Percentiles rank a stretch among this genome's conserved stretches.
These are phyloP conservation scores for Mediolabrus comicus DNA, from an alignment of 108 stramenopile species.

Conservation along the genomic window DNA sequence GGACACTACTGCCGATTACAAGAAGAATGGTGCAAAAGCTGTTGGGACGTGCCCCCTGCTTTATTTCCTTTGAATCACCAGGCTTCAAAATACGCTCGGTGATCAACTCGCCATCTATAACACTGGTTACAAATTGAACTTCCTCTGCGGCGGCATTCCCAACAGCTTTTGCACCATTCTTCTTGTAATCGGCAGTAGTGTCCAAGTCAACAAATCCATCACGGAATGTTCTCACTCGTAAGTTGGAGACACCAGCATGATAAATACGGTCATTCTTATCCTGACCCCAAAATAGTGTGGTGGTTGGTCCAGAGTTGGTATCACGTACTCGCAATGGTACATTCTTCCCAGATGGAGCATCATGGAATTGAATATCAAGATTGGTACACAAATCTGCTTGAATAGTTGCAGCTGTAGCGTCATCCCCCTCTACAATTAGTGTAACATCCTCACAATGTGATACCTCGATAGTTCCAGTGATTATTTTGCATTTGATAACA, in stretches of 20 bases:
- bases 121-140: slow-evolving; percentile 82
- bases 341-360: slow-evolving; percentile 78
- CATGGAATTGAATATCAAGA: slow-evolving; percentile 67
- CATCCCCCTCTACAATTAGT: slow-evolving; percentile 52
- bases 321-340: slow-evolving; percentile 32
- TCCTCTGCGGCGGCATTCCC: slow-evolving; percentile 82
- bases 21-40: slow-evolving; percentile 63
- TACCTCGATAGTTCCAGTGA: slow-evolving; percentile 82
- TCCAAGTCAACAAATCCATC: slow-evolving; percentile 76
- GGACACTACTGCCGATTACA: slow-evolving; percentile 66
- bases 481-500: slow-evolving; percentile 78
- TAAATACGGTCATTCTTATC: slow-evolving; percentile 83
- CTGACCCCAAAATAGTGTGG: slow-evolving; percentile 74
- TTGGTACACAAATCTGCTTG: slow-evolving; percentile 81
- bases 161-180: slow-evolving; percentile 67
- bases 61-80: slow-evolving; percentile 58
- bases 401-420: slow-evolving; percentile 78
- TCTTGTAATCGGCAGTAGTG: slow-evolving; percentile 60
- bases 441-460: slow-evolving; percentile 72
- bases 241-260: slow-evolving; percentile 81
- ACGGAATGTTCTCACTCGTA: slow-evolving; percentile 59
- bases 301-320: slow-evolving; percentile 40
- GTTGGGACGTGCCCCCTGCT: slow-evolving; percentile 46
- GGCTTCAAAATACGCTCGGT: slow-evolving; percentile 70
- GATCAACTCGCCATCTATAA: slow-evolving; percentile 58